phyloP scores from a whole-genome alignment of 2,329 filamentous ascomycete genomes.

The Neopestalotiopsis rosae region DNA sequence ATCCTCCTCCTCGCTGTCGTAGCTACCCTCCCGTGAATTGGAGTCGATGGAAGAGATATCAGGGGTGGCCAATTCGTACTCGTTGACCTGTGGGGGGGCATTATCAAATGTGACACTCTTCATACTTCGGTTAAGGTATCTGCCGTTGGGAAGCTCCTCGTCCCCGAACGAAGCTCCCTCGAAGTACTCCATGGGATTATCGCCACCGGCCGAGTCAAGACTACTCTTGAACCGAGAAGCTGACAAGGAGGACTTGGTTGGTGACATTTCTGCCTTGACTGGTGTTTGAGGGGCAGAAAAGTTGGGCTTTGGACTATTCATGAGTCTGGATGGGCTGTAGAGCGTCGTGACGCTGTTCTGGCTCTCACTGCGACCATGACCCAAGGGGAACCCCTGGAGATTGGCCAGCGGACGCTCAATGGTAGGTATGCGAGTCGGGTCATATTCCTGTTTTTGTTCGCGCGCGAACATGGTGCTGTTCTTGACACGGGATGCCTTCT shows the following conservation, averaged over 20 bases:
- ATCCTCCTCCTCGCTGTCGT: slow-evolving; percentile 81
- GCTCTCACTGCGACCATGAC: slow-evolving; percentile 61
- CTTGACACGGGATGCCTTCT: slow-evolving; percentile 93
- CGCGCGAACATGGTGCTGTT: slow-evolving; percentile 97
- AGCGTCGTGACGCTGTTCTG: slow-evolving; percentile 61
- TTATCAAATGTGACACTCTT: slow-evolving; percentile 98
- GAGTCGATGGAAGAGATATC: slow-evolving; percentile 92
- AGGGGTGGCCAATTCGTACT: slow-evolving; percentile 97
- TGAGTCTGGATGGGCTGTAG: slow-evolving; percentile 57
- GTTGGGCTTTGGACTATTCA: slow-evolving; percentile 31
- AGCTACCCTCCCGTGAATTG: slow-evolving; percentile 91
- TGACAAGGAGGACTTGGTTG: slow-evolving; percentile 88
- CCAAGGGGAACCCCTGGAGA: slow-evolving; percentile 65
- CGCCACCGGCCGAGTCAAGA: slow-evolving; percentile 72
- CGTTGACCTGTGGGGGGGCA: slow-evolving; percentile 91
- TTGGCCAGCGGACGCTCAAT: slow-evolving; percentile 84
- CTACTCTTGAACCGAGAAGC: slow-evolving; percentile 68
- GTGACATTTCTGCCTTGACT: slow-evolving; percentile 76
- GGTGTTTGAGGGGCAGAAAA: slow-evolving; percentile 52
- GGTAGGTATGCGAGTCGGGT: slow-evolving; percentile 76
- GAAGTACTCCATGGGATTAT: slow-evolving; percentile 72
- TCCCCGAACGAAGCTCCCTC: slow-evolving; percentile 64
- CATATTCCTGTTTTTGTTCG: slow-evolving; percentile 91
- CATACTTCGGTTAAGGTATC: slow-evolving; percentile 78
- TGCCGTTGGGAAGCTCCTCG: slow-evolving; percentile 66